A percentile compares a stretch with the other conserved stretches of the same genome.
These are phyloP conservation scores for Ceratonia siliqua DNA, from an alignment of 306 rosid genomes.

Conservation along the genomic window DNA sequence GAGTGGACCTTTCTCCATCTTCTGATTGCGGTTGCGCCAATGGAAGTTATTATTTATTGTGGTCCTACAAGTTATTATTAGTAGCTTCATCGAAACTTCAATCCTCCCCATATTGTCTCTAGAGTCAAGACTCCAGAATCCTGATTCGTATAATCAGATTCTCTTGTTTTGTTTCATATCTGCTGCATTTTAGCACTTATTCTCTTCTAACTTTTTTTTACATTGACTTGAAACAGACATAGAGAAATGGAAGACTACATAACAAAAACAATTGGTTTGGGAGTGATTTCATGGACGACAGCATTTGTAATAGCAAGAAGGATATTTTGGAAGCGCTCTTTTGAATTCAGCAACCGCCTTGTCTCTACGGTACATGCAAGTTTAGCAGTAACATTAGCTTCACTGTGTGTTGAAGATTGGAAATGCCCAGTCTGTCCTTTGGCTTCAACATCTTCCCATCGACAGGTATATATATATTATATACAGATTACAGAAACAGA, in stretches of 20 bases:
- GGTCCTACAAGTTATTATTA: background rate
- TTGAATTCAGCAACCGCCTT: slow-evolving; percentile 67
- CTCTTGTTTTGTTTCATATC: background rate
- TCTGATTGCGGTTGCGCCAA: slow-evolving; percentile 23
- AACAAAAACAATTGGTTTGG: slow-evolving; percentile 45
- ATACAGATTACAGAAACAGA: background rate
- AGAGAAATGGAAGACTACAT: slow-evolving; percentile 50
- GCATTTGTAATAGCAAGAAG: slow-evolving; percentile 51
- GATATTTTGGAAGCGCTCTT: slow-evolving; percentile 50
- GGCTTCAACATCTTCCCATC: slow-evolving; percentile 57
- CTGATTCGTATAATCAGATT: background rate
- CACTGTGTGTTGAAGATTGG: slow-evolving; percentile 70
- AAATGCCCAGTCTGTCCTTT: slow-evolving; percentile 68
- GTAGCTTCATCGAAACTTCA: background rate
- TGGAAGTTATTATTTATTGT: background rate
- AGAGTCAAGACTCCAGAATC: background rate
- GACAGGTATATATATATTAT: slow-evolving; percentile 49
- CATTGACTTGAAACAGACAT: background rate
- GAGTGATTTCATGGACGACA: slow-evolving; percentile 72
- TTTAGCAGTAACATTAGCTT: slow-evolving; percentile 65
- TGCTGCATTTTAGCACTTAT: background rate
- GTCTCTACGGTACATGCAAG: slow-evolving; percentile 73
- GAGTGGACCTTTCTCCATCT: background rate
- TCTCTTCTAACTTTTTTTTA: background rate
- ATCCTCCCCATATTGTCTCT: background rate